Percentiles rank a stretch among this genome's conserved stretches.
phyloP scores from a whole-genome alignment of 2,329 filamentous ascomycete species.

The Leptodontidium sp. region DNA sequence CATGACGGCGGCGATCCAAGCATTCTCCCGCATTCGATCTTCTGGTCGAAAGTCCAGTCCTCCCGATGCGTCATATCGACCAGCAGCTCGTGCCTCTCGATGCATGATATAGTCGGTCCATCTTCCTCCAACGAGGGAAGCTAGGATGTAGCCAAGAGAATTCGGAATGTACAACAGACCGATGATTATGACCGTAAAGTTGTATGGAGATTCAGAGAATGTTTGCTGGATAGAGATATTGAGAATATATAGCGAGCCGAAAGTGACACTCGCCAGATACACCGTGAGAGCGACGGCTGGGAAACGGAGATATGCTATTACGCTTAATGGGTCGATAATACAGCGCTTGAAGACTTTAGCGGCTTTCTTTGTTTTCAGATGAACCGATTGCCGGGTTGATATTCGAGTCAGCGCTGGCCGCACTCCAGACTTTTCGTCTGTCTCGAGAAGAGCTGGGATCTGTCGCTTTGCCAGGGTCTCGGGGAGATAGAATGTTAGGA shows the following conservation, averaged over 20 bases:
- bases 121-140: constrained; percentile 73
- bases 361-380: constrained; percentile 62
- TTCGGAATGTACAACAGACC: constrained; percentile 81
- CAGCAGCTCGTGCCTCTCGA: constrained; percentile 74
- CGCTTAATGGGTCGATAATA: constrained; percentile 75
- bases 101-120: constrained; percentile 88
- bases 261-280: constrained; percentile 77
- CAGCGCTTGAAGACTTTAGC: constrained; percentile 63
- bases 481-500: constrained; percentile 68
- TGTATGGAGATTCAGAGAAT: constrained; percentile 73
- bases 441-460: constrained; percentile 1
- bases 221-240: constrained; percentile 80
- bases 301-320: constrained; percentile 76
- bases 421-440: constrained; percentile 24
- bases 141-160: constrained; percentile 75
- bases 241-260: constrained; percentile 77
- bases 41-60: constrained; percentile 75
- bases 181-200: constrained; percentile 71
- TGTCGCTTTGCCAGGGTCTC: constrained; percentile 62
- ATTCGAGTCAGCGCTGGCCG: constrained; percentile 54
- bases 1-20: constrained; percentile 75
- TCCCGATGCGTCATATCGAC: constrained; percentile 72
- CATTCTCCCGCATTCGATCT: constrained; percentile 84
- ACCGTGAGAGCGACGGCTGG: constrained; percentile 78
- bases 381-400: constrained; percentile 69